These are phyloP conservation scores for Narthecium ossifragum DNA, from an alignment of 106 monocot species.

Conservation along the genomic window DNA sequence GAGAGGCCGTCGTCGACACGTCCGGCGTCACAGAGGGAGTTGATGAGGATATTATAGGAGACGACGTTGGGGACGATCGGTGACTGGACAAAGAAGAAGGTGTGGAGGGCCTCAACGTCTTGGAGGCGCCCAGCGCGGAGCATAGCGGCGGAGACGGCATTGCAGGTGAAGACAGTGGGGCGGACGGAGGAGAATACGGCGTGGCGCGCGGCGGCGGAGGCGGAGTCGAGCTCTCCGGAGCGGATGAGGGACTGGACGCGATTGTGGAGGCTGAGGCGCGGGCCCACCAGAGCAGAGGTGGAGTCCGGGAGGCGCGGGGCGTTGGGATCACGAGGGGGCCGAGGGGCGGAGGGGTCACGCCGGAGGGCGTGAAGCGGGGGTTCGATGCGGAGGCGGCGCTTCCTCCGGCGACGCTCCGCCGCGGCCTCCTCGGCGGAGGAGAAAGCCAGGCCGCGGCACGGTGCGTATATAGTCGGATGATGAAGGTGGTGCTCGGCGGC, in stretches of 20 bases:
- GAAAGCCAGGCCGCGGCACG: slow-evolving; percentile 62
- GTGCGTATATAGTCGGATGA: not conserved
- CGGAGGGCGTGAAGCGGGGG: slow-evolving; percentile 83
- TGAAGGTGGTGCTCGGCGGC: not conserved
- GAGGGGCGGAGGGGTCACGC: slow-evolving; percentile 40
- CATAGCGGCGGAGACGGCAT: slow-evolving; percentile 77
- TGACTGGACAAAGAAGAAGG: slow-evolving; percentile 76
- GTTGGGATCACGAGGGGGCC: slow-evolving; percentile 62
- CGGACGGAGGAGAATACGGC: slow-evolving; percentile 65
- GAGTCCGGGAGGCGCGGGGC: slow-evolving; percentile 85
- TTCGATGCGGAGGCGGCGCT: slow-evolving; percentile 86
- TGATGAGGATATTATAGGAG: slow-evolving; percentile 85
- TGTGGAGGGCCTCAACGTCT: slow-evolving; percentile 61
- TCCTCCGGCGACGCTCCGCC: slow-evolving; percentile 85
- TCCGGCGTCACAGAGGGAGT: slow-evolving; percentile 57
- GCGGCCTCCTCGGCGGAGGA: slow-evolving; percentile 95
- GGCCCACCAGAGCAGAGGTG: slow-evolving; percentile 83
- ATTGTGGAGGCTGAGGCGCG: slow-evolving; percentile 91
- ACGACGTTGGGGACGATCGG: slow-evolving; percentile 89
- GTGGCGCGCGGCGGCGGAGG: slow-evolving; percentile 55
- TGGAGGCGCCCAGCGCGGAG: slow-evolving; percentile 50
- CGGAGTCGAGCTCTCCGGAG: slow-evolving; percentile 65
- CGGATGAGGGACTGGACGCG: slow-evolving; percentile 81
- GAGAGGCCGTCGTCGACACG: slow-evolving; percentile 58
- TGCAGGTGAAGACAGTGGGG: slow-evolving; percentile 98